These are phyloP conservation scores for Rhododendron vialii DNA, from an alignment of 148 eudicot species.

Conservation along the genomic window DNA sequence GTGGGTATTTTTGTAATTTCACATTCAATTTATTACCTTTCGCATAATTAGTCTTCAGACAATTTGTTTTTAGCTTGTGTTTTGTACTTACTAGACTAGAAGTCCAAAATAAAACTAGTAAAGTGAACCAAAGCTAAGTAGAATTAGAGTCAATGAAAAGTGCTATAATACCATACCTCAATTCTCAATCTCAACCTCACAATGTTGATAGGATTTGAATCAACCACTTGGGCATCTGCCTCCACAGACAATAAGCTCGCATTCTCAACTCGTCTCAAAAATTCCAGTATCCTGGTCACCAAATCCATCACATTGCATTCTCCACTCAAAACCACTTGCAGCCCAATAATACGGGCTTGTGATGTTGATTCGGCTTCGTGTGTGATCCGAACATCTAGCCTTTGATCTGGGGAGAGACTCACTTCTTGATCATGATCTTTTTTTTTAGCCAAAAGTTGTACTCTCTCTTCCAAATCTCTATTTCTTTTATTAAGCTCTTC, in stretches of 20 bases:
- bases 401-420: constrained; percentile 15
- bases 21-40: neutral
- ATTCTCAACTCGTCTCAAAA: constrained; percentile 40
- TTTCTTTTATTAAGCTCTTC: constrained; percentile 42
- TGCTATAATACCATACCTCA: neutral
- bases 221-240: constrained; percentile 37
- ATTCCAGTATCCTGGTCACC: constrained; percentile 44
- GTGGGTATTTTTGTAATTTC: neutral
- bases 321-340: constrained; percentile 43
- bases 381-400: constrained; percentile 26
- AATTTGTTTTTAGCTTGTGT: neutral
- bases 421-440: constrained; percentile 1
- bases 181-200: constrained; percentile 28
- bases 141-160: neutral
- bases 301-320: constrained; percentile 40
- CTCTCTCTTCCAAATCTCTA: constrained; percentile 31
- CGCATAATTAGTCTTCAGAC: neutral
- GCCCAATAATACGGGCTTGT: constrained; percentile 39
- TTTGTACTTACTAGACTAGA: neutral
- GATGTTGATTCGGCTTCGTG: constrained; percentile 42
- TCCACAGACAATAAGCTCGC: constrained; percentile 40
- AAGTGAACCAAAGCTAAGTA: neutral
- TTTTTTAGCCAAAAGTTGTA: constrained; percentile 17
- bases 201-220: constrained; percentile 19
- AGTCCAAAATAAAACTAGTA: neutral